These are phyloP conservation scores for Panus rudis DNA, from an alignment of 768 basidiomycete genomes.

Conservation along the genomic window DNA sequence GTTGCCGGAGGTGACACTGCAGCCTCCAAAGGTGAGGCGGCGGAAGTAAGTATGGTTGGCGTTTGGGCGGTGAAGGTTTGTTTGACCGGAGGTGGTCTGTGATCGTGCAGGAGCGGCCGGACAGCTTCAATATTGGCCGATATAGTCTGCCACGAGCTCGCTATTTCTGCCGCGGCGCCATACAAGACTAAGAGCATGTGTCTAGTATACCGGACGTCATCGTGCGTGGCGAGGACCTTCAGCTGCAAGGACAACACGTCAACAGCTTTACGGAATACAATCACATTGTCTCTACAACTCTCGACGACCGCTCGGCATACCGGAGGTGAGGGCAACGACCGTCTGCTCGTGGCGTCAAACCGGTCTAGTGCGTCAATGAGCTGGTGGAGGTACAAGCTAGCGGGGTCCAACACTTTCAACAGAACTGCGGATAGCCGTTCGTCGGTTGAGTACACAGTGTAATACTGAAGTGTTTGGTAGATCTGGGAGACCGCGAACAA, in stretches of 20 bases:
- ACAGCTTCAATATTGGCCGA: conserved; percentile 64
- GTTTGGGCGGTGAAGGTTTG: conserved; percentile 25
- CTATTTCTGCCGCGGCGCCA: conserved; percentile 84
- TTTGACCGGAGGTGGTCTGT: conserved; percentile 27
- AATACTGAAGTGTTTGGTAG: conserved; percentile 83
- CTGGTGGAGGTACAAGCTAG: conserved; percentile 71
- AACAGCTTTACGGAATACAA: conserved; percentile 83
- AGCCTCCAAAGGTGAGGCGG: conserved; percentile 15
- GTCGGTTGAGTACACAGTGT: conserved; percentile 74
- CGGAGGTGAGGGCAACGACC: conserved; percentile 56
- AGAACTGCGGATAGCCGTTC: conserved; percentile 78
- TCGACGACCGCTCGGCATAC: conserved; percentile 77
- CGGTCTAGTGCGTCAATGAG: conserved; percentile 86
- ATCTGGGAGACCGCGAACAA: conserved; percentile 90
- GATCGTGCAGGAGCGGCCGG: conserved; percentile 51
- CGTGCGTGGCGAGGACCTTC: conserved; percentile 61
- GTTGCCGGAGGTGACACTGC: conserved; percentile 17
- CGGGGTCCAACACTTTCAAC: conserved; percentile 79
- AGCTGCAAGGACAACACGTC: conserved; percentile 77
- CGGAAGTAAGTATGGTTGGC: conserved; percentile 29
- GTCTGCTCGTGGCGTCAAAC: conserved; percentile 78
- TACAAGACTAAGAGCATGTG: conserved; percentile 84
- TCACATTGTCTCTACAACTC: conserved; percentile 76
- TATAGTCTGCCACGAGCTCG: conserved; percentile 77
- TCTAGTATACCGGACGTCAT: conserved; percentile 83